A percentile compares a stretch with the other conserved stretches of the same genome.
These are phyloP conservation scores for Petunia hybrid DNA, from an alignment of 305 asterid genomes.

Conservation along the genomic window DNA sequence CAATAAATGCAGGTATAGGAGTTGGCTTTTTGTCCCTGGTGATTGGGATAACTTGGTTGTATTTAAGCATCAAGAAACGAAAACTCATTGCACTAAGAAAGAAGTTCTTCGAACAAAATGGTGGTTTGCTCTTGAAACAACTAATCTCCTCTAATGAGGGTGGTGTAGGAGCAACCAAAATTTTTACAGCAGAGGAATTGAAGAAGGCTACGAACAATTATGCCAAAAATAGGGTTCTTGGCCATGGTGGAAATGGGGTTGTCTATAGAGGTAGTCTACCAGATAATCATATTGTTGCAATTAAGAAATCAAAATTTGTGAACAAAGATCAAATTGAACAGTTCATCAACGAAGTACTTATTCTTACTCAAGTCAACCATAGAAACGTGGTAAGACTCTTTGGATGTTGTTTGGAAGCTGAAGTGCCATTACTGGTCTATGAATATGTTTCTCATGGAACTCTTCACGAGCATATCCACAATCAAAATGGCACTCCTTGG, in stretches of 20 bases:
- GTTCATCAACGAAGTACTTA: constrained; percentile 69
- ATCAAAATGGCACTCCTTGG: constrained; percentile 7
- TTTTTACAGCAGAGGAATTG: constrained; percentile 59
- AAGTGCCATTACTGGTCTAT: constrained; percentile 69
- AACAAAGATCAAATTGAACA: constrained; percentile 63
- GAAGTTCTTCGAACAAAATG: constrained; percentile 51
- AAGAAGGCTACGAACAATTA: constrained; percentile 57
- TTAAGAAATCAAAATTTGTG: constrained; percentile 57
- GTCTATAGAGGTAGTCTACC: constrained; percentile 66
- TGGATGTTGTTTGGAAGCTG: constrained; percentile 68
- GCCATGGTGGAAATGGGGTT: constrained; percentile 62
- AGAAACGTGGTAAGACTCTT: constrained; percentile 63
- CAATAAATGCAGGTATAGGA: constrained; percentile 37
- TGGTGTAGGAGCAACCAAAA: constrained; percentile 45
- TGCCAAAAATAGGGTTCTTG: constrained; percentile 58
- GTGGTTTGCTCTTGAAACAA: constrained; percentile 61
- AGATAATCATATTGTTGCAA: constrained; percentile 56
- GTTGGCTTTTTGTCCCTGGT: constrained; percentile 41
- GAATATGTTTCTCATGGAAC: constrained; percentile 66
- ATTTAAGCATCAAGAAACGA: constrained; percentile 43
- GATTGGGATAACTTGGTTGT: constrained; percentile 36
- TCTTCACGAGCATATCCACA: constrained; percentile 54
- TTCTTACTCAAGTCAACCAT: constrained; percentile 70
- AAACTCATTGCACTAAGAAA: constrained; percentile 39
- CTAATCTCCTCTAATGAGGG: constrained; percentile 54